phyloP scores from a whole-genome alignment of 306 rosid species.

The Begonia loranthoides region DNA sequence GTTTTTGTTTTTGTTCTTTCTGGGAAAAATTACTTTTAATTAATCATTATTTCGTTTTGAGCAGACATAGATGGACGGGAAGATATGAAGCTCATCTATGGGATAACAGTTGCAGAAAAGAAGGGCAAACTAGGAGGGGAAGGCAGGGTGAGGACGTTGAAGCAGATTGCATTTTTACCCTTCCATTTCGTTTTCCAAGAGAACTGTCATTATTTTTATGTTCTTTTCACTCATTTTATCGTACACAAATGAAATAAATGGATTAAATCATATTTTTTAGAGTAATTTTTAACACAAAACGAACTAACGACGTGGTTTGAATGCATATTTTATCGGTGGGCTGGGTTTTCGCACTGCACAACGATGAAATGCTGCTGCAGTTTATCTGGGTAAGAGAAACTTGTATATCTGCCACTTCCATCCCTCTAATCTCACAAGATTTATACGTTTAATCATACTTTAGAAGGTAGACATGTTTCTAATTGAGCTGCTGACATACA shows the following conservation, averaged over 20 bases:
- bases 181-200: too few relatives aligned
- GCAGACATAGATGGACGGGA: slow-evolving; percentile 99
- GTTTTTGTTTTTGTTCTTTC: background rate
- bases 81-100: slow-evolving; percentile 98
- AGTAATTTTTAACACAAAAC: too few relatives aligned
- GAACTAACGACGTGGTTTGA: background rate
- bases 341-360: slow-evolving; percentile 3
- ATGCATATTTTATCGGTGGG: slow-evolving; percentile 6
- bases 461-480: background rate
- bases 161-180: background rate
- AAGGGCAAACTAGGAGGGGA: slow-evolving; percentile 98
- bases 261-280: too few relatives aligned
- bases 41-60: background rate
- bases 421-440: slow-evolving; percentile 16
- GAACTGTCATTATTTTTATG: background rate
- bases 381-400: slow-evolving; percentile 81
- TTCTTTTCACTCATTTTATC: background rate
- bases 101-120: slow-evolving; percentile 99
- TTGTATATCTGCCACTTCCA: slow-evolving; percentile 6
- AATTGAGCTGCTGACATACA: too few relatives aligned
- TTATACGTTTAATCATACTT: slow-evolving; percentile 1
- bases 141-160: slow-evolving; percentile 60
- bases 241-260: too few relatives aligned
- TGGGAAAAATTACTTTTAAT: background rate
- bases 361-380: slow-evolving; percentile 26